Evolutionary conservation across 2,329 filamentous ascomycete genomes (phyloP).

Genomic region (Amesomyces nigricolor): DNA sequence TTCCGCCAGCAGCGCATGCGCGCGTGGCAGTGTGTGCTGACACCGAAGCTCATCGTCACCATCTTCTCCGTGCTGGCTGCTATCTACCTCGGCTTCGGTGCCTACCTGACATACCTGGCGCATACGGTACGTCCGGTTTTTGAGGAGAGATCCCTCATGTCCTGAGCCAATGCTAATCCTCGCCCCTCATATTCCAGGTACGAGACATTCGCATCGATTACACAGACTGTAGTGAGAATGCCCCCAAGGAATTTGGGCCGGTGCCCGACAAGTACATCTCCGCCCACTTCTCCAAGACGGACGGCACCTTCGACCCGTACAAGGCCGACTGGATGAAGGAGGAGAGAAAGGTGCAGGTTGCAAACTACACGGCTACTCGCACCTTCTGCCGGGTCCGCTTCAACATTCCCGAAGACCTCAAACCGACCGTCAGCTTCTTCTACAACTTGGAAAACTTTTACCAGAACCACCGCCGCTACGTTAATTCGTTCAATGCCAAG

Average conservation of each 20-base stretch:
- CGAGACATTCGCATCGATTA: slow-evolving; percentile 92
- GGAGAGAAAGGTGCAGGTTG: slow-evolving; percentile 38
- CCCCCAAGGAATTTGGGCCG: slow-evolving; percentile 41
- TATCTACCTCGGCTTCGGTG: slow-evolving; percentile 27
- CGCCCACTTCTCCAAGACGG: slow-evolving; percentile 64
- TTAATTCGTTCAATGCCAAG: slow-evolving; percentile 76
- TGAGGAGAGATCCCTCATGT: background rate
- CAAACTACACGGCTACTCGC: slow-evolving; percentile 34
- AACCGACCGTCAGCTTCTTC: slow-evolving; percentile 82
- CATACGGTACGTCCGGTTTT: slow-evolving; percentile 20
- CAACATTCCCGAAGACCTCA: slow-evolving; percentile 70
- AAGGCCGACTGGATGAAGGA: slow-evolving; percentile 38
- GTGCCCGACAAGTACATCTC: slow-evolving; percentile 56
- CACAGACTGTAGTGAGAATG: slow-evolving; percentile 62
- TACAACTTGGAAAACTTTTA: slow-evolving; percentile 98
- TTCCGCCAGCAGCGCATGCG: slow-evolving; percentile 96
- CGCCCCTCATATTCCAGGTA: slow-evolving; percentile 50
- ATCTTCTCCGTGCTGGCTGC: slow-evolving; percentile 27
- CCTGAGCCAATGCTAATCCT: slow-evolving; percentile 11
- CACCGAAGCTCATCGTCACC: slow-evolving; percentile 29
- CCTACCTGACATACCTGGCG: slow-evolving; percentile 24
- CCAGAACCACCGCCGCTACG: slow-evolving; percentile 96
- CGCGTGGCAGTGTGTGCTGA: slow-evolving; percentile 87
- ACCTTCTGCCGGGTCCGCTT: slow-evolving; percentile 70
- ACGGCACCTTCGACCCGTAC: slow-evolving; percentile 24